A percentile compares a stretch with the other conserved stretches of the same genome.
Evolutionary conservation across 2,329 filamentous ascomycete genomes (phyloP).

Genomic region (Corinectria fuckeliana): DNA sequence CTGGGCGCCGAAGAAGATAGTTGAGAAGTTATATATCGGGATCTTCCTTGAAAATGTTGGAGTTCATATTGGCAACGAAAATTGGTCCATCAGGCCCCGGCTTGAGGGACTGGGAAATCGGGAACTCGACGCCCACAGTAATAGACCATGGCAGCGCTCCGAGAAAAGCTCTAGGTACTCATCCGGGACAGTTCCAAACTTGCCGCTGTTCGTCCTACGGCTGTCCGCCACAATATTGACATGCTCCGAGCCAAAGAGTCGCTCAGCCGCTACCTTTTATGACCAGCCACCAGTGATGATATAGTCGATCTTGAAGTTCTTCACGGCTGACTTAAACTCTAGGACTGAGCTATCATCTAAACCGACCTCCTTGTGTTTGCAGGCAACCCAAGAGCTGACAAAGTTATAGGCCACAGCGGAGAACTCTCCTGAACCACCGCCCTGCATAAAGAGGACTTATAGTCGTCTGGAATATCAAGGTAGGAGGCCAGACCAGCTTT

Average conservation of each 20-base stretch:
- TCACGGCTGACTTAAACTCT: slow-evolving; percentile 68
- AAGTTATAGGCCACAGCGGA: slow-evolving; percentile 84
- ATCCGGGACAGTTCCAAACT: slow-evolving; percentile 84
- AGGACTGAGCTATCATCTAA: slow-evolving; percentile 59
- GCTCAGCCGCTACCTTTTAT: slow-evolving; percentile 83
- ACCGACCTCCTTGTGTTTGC: slow-evolving; percentile 50
- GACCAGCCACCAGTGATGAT: slow-evolving; percentile 90
- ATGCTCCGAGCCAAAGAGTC: slow-evolving; percentile 77
- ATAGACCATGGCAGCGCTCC: slow-evolving; percentile 78
- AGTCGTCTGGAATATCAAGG: slow-evolving; percentile 83
- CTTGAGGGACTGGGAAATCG: slow-evolving; percentile 70
- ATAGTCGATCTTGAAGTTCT: slow-evolving; percentile 84
- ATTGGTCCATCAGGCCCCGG: slow-evolving; percentile 67
- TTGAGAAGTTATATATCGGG: slow-evolving; percentile 78
- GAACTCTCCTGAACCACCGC: slow-evolving; percentile 86
- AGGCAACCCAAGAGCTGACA: slow-evolving; percentile 79
- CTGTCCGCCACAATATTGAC: slow-evolving; percentile 78
- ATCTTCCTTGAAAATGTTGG: slow-evolving; percentile 85
- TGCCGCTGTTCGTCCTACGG: slow-evolving; percentile 71
- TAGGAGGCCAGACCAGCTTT: slow-evolving; percentile 76
- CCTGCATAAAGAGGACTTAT: slow-evolving; percentile 91
- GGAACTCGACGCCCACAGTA: slow-evolving; percentile 93
- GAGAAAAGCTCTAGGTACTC: slow-evolving; percentile 76
- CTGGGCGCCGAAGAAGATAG: slow-evolving; percentile 92
- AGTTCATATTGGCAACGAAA: slow-evolving; percentile 91